Evolutionary conservation across 208 protist species (phyloP).

Genomic region (Leptomonas pyrrhocoris): DNA sequence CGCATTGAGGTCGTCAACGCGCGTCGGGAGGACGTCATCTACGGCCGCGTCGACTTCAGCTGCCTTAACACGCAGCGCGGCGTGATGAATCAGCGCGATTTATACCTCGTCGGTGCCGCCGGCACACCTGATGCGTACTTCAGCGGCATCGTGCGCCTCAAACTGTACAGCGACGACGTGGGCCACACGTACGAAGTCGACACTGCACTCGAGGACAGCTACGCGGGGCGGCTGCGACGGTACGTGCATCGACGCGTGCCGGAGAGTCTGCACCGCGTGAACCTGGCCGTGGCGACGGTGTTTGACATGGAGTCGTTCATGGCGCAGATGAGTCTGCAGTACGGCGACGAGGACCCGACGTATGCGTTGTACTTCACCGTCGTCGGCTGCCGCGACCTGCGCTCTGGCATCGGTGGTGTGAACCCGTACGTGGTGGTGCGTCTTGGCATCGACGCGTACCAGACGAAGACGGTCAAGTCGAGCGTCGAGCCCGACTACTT

Average conservation of each 20-base stretch:
- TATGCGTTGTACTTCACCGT: slow-evolving; percentile 80
- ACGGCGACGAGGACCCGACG: slow-evolving; percentile 73
- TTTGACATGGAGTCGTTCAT: slow-evolving; percentile 89
- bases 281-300: slow-evolving; percentile 68
- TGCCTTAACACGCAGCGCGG: slow-evolving; percentile 76
- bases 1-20: slow-evolving; percentile 72
- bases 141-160: slow-evolving; percentile 70
- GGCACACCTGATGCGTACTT: slow-evolving; percentile 75
- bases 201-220: slow-evolving; percentile 42
- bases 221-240: slow-evolving; percentile 64
- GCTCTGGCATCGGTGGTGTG: slow-evolving; percentile 52
- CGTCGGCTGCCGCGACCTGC: slow-evolving; percentile 70
- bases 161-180: slow-evolving; percentile 71
- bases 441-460: slow-evolving; percentile 68
- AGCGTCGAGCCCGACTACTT: slow-evolving; percentile 82
- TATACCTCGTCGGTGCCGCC: slow-evolving; percentile 71
- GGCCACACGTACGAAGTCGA: slow-evolving; percentile 77
- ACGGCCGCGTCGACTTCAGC: slow-evolving; percentile 82
- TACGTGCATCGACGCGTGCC: slow-evolving; percentile 67
- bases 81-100: slow-evolving; percentile 48
- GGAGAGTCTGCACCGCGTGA: slow-evolving; percentile 76
- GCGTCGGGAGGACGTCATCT: slow-evolving; percentile 42
- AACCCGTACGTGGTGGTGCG: slow-evolving; percentile 79
- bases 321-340: slow-evolving; percentile 55
- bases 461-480: slow-evolving; percentile 71